These are phyloP conservation scores for Nakazawaea ishiwadae DNA, from an alignment of 805 yeast species.

Conservation along the genomic window DNA sequence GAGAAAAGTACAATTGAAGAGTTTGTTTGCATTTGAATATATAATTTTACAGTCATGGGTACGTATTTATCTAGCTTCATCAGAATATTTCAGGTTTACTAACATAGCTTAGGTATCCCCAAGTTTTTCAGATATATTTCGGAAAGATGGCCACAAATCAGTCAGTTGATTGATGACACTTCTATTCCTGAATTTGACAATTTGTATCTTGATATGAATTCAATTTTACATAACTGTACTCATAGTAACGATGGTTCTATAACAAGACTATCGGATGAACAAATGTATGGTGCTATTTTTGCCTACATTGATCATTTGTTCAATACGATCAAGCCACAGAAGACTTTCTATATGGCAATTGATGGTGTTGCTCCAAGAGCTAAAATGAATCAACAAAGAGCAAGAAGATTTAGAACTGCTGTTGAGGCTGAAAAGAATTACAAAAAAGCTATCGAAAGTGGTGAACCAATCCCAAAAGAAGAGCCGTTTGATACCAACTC, in stretches of 20 bases:
- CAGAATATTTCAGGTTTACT: not conserved
- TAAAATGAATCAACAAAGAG: constrained; percentile 96
- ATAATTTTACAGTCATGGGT: not conserved
- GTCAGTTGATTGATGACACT: constrained; percentile 75
- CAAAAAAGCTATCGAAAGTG: constrained; percentile 67
- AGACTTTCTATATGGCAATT: constrained; percentile 90
- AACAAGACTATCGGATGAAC: constrained; percentile 74
- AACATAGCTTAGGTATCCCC: constrained; percentile 87
- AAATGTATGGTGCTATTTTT: constrained; percentile 88
- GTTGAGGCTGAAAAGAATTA: constrained; percentile 82
- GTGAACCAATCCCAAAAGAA: constrained; percentile 73
- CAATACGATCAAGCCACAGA: constrained; percentile 78
- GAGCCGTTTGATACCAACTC: constrained; percentile 88
- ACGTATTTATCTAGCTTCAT: not conserved
- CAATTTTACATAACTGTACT: constrained; percentile 90
- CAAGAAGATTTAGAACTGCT: constrained; percentile 93
- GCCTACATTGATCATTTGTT: constrained; percentile 93
- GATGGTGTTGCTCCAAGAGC: constrained; percentile 99
- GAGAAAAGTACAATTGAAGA: too few species aligned
- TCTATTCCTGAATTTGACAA: constrained; percentile 94
- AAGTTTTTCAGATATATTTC: constrained; percentile 95
- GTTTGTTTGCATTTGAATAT: too few species aligned
- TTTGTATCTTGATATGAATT: constrained; percentile 94
- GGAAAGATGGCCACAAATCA: constrained; percentile 97
- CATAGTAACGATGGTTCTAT: constrained; percentile 69